phyloP scores from a whole-genome alignment of 768 basidiomycete species.

The Lentinula sp. region DNA sequence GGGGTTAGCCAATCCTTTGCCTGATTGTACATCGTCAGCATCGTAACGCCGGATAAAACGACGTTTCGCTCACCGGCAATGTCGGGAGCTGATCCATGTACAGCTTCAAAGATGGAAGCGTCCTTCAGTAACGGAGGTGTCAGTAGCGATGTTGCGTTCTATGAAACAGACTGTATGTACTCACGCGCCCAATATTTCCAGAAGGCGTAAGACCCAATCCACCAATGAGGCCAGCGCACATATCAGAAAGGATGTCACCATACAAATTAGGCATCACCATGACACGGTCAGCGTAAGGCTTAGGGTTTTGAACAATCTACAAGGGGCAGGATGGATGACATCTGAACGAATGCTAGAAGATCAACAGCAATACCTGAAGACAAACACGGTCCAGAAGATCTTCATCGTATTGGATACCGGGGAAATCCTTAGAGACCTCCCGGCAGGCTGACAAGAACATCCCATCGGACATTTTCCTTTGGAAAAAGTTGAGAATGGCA shows the following conservation, averaged over 20 bases:
- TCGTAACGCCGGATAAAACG: not conserved
- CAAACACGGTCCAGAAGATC: slow-evolving; percentile 96
- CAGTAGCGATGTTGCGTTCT: slow-evolving; percentile 1
- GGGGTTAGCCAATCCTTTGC: slow-evolving; percentile 95
- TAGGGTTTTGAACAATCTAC: slow-evolving; percentile 88
- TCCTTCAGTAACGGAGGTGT: slow-evolving; percentile 46
- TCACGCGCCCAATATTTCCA: slow-evolving; percentile 91
- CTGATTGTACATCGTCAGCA: slow-evolving; percentile 24
- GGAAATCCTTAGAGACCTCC: slow-evolving; percentile 93
- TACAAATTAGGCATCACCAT: slow-evolving; percentile 99
- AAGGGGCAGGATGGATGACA: not conserved
- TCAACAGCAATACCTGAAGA: slow-evolving; percentile 55
- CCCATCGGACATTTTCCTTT: slow-evolving; percentile 99
- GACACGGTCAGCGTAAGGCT: slow-evolving; percentile 90
- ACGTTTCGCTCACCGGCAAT: slow-evolving; percentile 67
- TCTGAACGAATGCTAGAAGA: not conserved
- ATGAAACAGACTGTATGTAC: slow-evolving; percentile 16
- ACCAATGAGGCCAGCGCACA: slow-evolving; percentile 98
- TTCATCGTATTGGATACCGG: slow-evolving; percentile 90
- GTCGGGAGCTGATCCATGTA: slow-evolving; percentile 99
- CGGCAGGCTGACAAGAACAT: slow-evolving; percentile 99
- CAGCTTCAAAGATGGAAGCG: slow-evolving; percentile 99
- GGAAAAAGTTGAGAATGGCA: slow-evolving; percentile 6
- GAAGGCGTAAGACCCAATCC: slow-evolving; percentile 96
- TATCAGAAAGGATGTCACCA: slow-evolving; percentile 93